phyloP scores from a whole-genome alignment of 2,329 filamentous ascomycete species.

The Clonostachys sp. region DNA sequence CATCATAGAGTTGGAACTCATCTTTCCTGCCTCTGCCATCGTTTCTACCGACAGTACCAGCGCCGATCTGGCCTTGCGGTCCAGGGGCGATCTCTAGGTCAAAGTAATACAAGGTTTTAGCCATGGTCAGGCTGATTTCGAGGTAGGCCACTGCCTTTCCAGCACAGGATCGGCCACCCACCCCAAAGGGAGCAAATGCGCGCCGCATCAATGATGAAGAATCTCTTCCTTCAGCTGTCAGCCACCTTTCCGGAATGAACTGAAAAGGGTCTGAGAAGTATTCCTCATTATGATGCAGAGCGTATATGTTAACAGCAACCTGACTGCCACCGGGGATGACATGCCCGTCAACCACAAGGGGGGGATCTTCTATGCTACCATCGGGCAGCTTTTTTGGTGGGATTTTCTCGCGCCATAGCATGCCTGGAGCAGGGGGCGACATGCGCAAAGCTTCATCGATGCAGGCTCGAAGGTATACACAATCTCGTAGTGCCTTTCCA shows the following conservation, averaged over 20 bases:
- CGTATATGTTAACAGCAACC: slow-evolving; percentile 10
- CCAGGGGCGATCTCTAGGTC: slow-evolving; percentile 1
- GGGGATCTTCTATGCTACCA: background rate
- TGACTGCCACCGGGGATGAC: slow-evolving; percentile 7
- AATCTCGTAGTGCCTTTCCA: slow-evolving; percentile 20
- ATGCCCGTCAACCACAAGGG: slow-evolving; percentile 7
- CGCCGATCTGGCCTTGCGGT: background rate
- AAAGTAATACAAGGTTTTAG: slow-evolving; percentile 1
- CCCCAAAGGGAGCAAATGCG: slow-evolving; percentile 3
- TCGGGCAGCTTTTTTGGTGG: background rate
- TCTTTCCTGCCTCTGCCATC: background rate
- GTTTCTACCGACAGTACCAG: background rate
- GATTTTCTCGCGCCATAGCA: slow-evolving; percentile 8
- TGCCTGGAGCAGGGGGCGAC: slow-evolving; percentile 5
- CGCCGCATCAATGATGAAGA: slow-evolving; percentile 7
- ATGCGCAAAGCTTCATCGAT: slow-evolving; percentile 21
- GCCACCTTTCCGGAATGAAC: slow-evolving; percentile 10
- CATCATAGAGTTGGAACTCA: background rate
- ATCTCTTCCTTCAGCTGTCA: slow-evolving; percentile 21
- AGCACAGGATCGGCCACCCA: slow-evolving; percentile 2
- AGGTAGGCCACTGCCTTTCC: slow-evolving; percentile 5
- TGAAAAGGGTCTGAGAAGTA: slow-evolving; percentile 4
- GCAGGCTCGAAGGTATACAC: slow-evolving; percentile 32
- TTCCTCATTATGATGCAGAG: slow-evolving; percentile 7
- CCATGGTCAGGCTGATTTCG: slow-evolving; percentile 1